These are phyloP conservation scores for Eucommia ulmoides DNA, from an alignment of 257 asterid genomes.

Conservation along the genomic window DNA sequence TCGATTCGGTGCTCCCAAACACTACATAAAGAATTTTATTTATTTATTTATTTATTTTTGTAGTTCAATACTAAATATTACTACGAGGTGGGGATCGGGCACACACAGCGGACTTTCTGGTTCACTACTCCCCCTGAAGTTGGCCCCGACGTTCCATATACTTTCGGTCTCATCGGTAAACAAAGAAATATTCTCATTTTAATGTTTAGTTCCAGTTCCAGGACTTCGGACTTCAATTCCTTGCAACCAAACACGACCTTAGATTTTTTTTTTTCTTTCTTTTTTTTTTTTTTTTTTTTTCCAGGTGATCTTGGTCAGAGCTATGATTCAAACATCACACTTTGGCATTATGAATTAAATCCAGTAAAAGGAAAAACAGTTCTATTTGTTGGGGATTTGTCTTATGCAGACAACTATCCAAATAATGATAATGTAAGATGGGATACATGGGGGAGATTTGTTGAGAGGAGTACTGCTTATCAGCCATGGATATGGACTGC, in stretches of 20 bases:
- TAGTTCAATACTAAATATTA: conserved; percentile 10
- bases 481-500: no score
- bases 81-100: no score
- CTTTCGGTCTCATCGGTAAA: conserved; percentile 11
- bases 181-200: no score
- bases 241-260: no score
- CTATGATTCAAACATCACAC: conserved; percentile 11
- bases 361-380: conserved; percentile 10
- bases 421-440: conserved; percentile 8
- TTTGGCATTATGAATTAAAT: conserved; percentile 10
- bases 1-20: no score
- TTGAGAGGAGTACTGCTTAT: conserved; percentile 12
- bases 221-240: no score
- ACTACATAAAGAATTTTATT: no score
- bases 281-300: background rate
- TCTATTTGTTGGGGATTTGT: conserved; percentile 8
- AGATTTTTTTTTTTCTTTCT: no score
- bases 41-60: no score
- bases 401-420: conserved; percentile 10
- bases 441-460: no score
- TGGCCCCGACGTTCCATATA: conserved; percentile 11
- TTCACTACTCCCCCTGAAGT: conserved; percentile 10
- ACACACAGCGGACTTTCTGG: conserved; percentile 2
- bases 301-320: conserved; percentile 13
- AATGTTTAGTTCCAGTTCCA: no score